phyloP scores from a whole-genome alignment of 768 basidiomycete species.

The Amanita rimosa region DNA sequence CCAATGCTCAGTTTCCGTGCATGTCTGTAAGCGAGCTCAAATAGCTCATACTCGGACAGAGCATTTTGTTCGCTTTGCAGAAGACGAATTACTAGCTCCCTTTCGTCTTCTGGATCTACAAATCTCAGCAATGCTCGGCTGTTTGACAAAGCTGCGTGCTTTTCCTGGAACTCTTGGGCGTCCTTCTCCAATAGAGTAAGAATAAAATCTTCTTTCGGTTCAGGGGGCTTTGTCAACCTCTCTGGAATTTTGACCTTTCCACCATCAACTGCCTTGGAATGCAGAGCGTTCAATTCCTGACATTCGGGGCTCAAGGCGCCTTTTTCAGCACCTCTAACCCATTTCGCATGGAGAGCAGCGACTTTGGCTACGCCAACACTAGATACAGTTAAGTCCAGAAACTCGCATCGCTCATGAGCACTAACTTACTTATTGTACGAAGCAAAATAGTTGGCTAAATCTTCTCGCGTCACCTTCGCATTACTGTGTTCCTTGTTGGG shows the following conservation, averaged over 20 bases:
- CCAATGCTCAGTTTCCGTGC: constrained; percentile 33
- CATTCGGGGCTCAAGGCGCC: constrained; percentile 56
- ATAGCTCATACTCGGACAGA: constrained; percentile 46
- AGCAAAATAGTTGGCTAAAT: constrained; percentile 58
- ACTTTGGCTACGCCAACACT: constrained; percentile 50
- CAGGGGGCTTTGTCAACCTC: constrained; percentile 38
- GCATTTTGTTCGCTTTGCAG: constrained; percentile 40
- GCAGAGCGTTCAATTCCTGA: constrained; percentile 60
- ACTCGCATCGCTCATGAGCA: background rate
- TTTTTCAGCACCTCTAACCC: constrained; percentile 38
- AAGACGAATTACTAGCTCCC: constrained; percentile 30
- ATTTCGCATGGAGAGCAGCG: constrained; percentile 45
- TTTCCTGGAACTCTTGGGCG: constrained; percentile 31
- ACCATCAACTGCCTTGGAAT: constrained; percentile 62
- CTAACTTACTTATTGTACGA: constrained; percentile 44
- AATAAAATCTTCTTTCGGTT: constrained; percentile 32
- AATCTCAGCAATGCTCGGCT: constrained; percentile 13
- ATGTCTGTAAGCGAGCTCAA: constrained; percentile 36
- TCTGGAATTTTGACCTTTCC: constrained; percentile 50
- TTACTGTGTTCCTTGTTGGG: constrained; percentile 43
- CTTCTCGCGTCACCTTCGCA: constrained; percentile 36
- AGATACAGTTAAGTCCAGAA: background rate
- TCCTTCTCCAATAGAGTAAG: constrained; percentile 40
- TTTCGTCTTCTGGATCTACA: constrained; percentile 24
- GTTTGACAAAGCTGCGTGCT: constrained; percentile 23